Evolutionary conservation across 345 rosid genomes (phyloP).

Genomic region (Passiflora organensis): DNA sequence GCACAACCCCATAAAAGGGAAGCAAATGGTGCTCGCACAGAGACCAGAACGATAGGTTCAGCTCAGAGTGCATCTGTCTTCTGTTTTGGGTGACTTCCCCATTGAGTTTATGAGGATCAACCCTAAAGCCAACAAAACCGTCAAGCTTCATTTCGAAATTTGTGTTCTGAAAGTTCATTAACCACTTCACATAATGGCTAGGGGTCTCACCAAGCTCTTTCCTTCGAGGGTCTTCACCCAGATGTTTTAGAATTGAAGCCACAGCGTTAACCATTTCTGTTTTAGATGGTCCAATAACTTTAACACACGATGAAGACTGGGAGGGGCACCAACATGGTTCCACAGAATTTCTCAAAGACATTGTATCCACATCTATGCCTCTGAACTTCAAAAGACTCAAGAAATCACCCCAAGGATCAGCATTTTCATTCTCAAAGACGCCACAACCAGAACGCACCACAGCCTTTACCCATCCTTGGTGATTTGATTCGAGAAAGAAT

Average conservation of each 20-base stretch:
- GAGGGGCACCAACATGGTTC: conserved; percentile 69
- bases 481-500: conserved; percentile 39
- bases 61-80: conserved; percentile 49
- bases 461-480: conserved; percentile 50
- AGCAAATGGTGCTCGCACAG: conserved; percentile 96
- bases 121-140: conserved; percentile 32
- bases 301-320: conserved; percentile 26
- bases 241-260: conserved; percentile 54
- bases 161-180: conserved; percentile 68
- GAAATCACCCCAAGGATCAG: conserved; percentile 68
- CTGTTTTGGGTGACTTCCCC: conserved; percentile 30
- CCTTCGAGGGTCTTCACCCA: conserved; percentile 86
- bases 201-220: conserved; percentile 85
- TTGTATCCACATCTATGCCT: conserved; percentile 40
- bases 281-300: conserved; percentile 31
- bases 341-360: conserved; percentile 15
- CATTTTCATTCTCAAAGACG: conserved; percentile 53
- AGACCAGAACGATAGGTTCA: conserved; percentile 77
- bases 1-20: conserved; percentile 91
- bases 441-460: conserved; percentile 68
- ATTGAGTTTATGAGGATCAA: conserved; percentile 22
- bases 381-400: conserved; percentile 52
- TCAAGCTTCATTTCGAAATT: conserved; percentile 59
- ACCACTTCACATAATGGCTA: conserved; percentile 63
- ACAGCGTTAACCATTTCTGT: conserved; percentile 65